Evolutionary conservation across 2,329 filamentous ascomycete genomes (phyloP).

Genomic region (Ophiostoma sp.): DNA sequence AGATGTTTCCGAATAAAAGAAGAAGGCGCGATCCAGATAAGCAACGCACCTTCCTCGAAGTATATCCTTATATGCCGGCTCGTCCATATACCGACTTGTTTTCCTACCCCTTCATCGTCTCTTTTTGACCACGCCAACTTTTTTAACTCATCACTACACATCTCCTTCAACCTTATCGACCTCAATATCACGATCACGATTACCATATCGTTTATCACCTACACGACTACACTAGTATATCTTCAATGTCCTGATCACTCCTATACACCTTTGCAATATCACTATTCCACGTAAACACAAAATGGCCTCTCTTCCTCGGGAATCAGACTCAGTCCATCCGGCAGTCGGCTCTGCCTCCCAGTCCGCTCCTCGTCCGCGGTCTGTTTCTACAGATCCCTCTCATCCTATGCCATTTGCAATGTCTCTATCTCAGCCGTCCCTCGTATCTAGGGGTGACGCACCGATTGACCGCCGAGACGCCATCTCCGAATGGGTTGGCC

Average conservation of each 20-base stretch:
- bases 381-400: not conserved
- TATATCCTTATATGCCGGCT: not conserved
- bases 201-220: not conserved
- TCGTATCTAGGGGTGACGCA: not conserved
- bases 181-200: not conserved
- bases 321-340: not conserved
- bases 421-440: slow-evolving; percentile 1
- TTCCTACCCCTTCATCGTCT: not conserved
- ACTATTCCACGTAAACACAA: not conserved
- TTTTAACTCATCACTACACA: not conserved
- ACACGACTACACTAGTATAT: not conserved
- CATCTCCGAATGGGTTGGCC: slow-evolving; percentile 16
- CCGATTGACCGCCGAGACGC: not conserved
- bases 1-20: not conserved
- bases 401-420: not conserved
- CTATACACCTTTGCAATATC: not conserved
- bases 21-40: not conserved
- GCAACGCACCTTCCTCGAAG: not conserved
- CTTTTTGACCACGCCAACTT: too few species aligned
- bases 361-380: too few species aligned
- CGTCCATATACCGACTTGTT: not conserved
- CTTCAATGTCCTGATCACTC: not conserved
- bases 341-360: not conserved
- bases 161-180: not conserved
- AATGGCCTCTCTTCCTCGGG: not conserved